Conservation (phyloP, 176 grass and related monocot species). For the Ensete ventricosum region DNA sequence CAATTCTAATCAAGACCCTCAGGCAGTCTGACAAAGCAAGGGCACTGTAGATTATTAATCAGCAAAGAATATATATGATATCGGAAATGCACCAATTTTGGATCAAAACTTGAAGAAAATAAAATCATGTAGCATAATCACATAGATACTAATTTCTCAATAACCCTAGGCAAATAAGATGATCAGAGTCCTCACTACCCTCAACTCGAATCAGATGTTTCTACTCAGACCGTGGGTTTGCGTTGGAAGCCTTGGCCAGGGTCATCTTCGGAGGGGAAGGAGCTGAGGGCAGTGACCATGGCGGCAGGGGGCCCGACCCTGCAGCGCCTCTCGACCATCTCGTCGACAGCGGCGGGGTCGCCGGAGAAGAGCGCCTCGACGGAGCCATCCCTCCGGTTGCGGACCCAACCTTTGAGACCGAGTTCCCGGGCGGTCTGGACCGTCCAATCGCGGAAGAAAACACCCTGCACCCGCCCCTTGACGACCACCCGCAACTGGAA, state of each 20-base stretch:
- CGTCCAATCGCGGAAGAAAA: slow-evolving; percentile 78
- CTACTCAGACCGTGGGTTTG: slow-evolving; percentile 44
- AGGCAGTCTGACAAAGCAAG: no score
- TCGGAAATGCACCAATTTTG: no score
- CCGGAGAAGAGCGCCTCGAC: slow-evolving; percentile 79
- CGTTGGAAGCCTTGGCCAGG: slow-evolving; percentile 46
- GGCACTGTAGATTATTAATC: no score
- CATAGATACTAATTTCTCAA: not conserved
- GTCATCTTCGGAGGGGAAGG: slow-evolving; percentile 46
- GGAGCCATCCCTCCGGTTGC: slow-evolving; percentile 66
- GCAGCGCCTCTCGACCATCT: slow-evolving; percentile 53
- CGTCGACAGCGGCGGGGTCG: slow-evolving; percentile 37
- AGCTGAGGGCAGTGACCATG: slow-evolving; percentile 46
- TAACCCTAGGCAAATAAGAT: not conserved
- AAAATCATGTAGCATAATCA: not conserved
- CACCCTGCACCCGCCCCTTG: slow-evolving; percentile 75
- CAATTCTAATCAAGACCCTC: not conserved
- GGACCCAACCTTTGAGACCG: slow-evolving; percentile 66
- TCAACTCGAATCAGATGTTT: not conserved
- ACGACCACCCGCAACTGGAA: slow-evolving; percentile 42
- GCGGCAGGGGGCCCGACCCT: slow-evolving; percentile 30
- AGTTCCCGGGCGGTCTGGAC: slow-evolving; percentile 55
- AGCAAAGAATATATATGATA: no score
- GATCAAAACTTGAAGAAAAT: not conserved
- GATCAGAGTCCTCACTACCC: not conserved